Evolutionary conservation across 768 basidiomycete species (phyloP), one percentile per base, ranked within the genome.

Genomic region (Butyriboletus loyo): DNA sequence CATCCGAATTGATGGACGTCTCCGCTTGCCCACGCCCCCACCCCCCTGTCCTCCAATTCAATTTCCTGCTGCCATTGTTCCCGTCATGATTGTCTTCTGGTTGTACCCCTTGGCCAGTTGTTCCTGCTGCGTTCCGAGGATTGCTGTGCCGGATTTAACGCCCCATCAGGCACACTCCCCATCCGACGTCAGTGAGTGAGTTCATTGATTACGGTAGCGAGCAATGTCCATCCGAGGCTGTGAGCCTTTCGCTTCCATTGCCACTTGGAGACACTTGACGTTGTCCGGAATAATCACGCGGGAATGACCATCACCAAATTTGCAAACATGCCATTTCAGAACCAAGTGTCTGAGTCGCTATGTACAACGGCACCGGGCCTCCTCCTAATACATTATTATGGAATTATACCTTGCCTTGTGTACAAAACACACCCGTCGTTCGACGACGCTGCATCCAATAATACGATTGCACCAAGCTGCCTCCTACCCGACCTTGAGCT

Each of bases 401-500:
- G 27, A 7, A 7, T 8, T 24, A 38, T 49, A 28, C 39, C 9
- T 31, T 24, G 14, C n/a, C 24, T 34, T 8, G 32, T 11, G 9
- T 9, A 45, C 7, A 30, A 45, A 8, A 44, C 50, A n/a, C 17
- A 42, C 24, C 1, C 5, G 25, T 39, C 36, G 21, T 35, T n/a
- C 21, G 25, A 38, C 36, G 27, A 41, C 30, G 5, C 30, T 27
- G 25, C 28, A 17, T 32, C 34, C 22, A 32, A 42, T 11, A 28
- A 38, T 9, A 30, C 28, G 7, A 38, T 24, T 21, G 25, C 17
- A 30, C 42, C 22, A 19, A 3, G n/a, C 27, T 8, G 19, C 36
- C 21, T 13, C 36, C 49, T 65, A 63, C 48, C 48, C 58, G 5
- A 31, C 24, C 49, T 47, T 69, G 34, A 69, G 59, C n/a, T 53